These are phyloP conservation scores for Westerdykella sp. DNA, from an alignment of 2,329 filamentous ascomycete genomes.

Conservation along the genomic window DNA sequence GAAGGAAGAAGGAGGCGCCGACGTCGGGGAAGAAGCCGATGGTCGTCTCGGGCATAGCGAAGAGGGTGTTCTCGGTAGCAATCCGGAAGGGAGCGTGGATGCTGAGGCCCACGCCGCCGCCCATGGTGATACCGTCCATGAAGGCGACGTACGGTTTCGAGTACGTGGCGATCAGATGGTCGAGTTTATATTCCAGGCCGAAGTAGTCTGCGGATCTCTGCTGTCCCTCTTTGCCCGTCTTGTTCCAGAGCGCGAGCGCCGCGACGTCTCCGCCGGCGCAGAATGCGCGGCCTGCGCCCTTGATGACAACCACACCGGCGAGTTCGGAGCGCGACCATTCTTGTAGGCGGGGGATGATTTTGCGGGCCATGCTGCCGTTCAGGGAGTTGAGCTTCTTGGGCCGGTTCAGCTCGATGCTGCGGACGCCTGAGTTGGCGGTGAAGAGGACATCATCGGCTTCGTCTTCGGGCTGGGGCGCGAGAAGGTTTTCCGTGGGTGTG, in stretches of 20 bases:
- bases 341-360: conserved; percentile 80
- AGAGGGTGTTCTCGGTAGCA: conserved; percentile 89
- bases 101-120: conserved; percentile 88
- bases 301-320: conserved; percentile 87
- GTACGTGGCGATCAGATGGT: conserved; percentile 93
- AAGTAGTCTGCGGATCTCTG: conserved; percentile 79
- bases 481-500: conserved; percentile 27
- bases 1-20: conserved; percentile 91
- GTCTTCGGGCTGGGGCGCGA: conserved; percentile 59
- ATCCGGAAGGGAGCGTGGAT: conserved; percentile 94
- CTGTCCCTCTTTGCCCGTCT: conserved; percentile 61
- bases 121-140: conserved; percentile 99
- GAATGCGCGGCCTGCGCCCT: conserved; percentile 79
- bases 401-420: conserved; percentile 89
- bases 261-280: conserved; percentile 92
- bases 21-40: conserved; percentile 99
- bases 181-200: conserved; percentile 87
- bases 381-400: conserved; percentile 88
- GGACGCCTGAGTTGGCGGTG: conserved; percentile 78
- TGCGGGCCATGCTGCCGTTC: conserved; percentile 88
- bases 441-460: conserved; percentile 89
- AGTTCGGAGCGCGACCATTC: conserved; percentile 96
- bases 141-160: conserved; percentile 87
- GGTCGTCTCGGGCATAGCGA: conserved; percentile 97
- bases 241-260: conserved; percentile 68